Percentiles rank a stretch among this genome's conserved stretches.
phyloP scores from a whole-genome alignment of 139 green algal species.

The Micractinium sp. region DNA sequence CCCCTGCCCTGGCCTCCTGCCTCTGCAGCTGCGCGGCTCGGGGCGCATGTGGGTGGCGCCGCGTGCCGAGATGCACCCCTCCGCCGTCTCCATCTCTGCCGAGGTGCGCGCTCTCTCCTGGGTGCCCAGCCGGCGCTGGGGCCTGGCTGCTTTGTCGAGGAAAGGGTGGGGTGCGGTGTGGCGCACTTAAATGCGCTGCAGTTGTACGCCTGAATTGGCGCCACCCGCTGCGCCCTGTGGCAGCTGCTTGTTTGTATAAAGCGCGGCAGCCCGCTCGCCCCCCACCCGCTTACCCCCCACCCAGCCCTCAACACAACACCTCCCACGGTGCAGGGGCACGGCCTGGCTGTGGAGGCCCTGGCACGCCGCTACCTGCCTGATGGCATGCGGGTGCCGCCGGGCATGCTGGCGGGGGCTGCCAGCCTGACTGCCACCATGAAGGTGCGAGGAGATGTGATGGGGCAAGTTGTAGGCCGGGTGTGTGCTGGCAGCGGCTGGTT shows the following conservation, averaged over 20 bases:
- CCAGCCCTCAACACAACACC: not conserved
- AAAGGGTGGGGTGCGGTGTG: no score
- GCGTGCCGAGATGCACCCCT: constrained; percentile 79
- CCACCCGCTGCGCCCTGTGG: not conserved
- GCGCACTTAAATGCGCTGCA: no score
- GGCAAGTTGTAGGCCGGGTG: not conserved
- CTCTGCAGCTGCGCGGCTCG: constrained; percentile 49
- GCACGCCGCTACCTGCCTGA: constrained; percentile 77
- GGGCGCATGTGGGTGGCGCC: constrained; percentile 86
- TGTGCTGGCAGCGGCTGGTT: not conserved
- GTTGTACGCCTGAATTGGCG: not conserved
- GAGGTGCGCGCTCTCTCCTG: constrained; percentile 45
- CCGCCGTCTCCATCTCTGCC: constrained; percentile 77
- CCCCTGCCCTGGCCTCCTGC: not conserved
- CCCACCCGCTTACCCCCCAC: not conserved
- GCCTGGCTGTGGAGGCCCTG: constrained; percentile 74
- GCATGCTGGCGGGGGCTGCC: constrained; percentile 52
- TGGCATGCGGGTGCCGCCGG: constrained; percentile 35
- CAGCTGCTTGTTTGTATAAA: not conserved
- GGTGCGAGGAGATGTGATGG: not conserved
- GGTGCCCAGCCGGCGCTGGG: no score
- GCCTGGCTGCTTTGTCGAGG: no score
- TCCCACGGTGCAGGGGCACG: constrained; percentile 11
- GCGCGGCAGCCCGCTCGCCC: no score
- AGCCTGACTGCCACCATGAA: constrained; percentile 59